Percentiles rank a stretch among this genome's conserved stretches.
phyloP scores from a whole-genome alignment of 2,329 filamentous ascomycete genomes.

The Penicillium rolfsii region DNA sequence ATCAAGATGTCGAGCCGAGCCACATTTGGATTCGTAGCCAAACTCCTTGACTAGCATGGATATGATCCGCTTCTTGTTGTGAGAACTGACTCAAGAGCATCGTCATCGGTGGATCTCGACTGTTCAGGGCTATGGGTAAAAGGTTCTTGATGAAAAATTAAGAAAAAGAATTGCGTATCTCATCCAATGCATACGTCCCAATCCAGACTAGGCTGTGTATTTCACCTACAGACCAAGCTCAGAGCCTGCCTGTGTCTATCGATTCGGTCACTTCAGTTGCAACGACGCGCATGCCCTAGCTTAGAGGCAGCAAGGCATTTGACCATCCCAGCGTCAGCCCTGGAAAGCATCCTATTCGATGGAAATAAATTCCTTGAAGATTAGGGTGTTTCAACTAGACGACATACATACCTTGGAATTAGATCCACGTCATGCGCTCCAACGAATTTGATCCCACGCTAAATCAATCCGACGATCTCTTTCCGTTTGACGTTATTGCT shows the following conservation, averaged over 20 bases:
- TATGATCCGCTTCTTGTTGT: conserved; percentile 1
- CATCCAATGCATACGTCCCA: background rate
- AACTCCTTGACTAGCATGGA: conserved; percentile 11
- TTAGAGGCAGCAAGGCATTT: background rate
- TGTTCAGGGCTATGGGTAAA: background rate
- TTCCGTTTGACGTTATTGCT: conserved; percentile 2
- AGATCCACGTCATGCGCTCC: background rate
- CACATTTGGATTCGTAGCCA: background rate
- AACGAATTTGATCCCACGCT: background rate
- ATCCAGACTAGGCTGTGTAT: background rate
- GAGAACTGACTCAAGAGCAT: background rate
- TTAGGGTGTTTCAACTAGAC: background rate
- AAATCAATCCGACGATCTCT: conserved; percentile 9
- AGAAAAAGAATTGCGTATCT: too few relatives aligned
- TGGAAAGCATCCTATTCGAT: background rate
- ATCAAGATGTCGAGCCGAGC: background rate
- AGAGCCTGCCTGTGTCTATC: background rate
- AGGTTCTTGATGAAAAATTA: too few relatives aligned
- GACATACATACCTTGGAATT: background rate
- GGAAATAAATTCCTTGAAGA: too few relatives aligned
- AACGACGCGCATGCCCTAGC: background rate
- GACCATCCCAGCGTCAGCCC: background rate
- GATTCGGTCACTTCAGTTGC: background rate
- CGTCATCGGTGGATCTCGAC: background rate
- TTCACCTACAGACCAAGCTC: background rate